Percentiles rank a stretch among this genome's conserved stretches.
These are phyloP conservation scores for Stagonosporopsis rhizophila DNA, from an alignment of 2,329 filamentous ascomycete genomes.

Conservation along the genomic window DNA sequence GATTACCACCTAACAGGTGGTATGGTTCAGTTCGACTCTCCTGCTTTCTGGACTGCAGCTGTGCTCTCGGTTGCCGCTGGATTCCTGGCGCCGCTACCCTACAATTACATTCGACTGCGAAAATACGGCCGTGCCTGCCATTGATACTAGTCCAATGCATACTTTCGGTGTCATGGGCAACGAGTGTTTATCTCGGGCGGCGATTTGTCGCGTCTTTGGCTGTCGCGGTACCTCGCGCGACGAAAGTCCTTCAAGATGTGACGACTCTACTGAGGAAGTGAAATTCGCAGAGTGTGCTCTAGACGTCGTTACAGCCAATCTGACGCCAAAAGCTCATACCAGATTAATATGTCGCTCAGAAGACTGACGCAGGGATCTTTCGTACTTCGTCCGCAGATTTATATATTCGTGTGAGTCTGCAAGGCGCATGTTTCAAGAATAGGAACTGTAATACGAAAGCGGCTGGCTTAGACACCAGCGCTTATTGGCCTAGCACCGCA, in stretches of 20 bases:
- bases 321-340: not conserved
- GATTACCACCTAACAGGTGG: slow-evolving; percentile 65
- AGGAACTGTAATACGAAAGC: not conserved
- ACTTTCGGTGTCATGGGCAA: not conserved
- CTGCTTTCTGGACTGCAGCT: slow-evolving; percentile 62
- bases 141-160: slow-evolving; percentile 29
- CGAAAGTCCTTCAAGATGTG: not conserved
- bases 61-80: slow-evolving; percentile 54
- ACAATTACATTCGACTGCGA: slow-evolving; percentile 60
- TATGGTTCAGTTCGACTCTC: slow-evolving; percentile 55
- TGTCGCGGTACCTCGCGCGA: not conserved
- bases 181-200: too few relatives aligned
- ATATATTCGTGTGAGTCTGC: not conserved
- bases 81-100: slow-evolving; percentile 60
- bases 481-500: too few relatives aligned
- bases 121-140: slow-evolving; percentile 60
- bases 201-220: too few relatives aligned
- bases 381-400: not conserved
- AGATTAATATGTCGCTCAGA: not conserved
- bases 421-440: not conserved
- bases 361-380: not conserved
- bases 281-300: not conserved
- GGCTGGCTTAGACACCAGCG: not conserved
- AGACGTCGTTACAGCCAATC: not conserved
- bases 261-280: not conserved